Evolutionary conservation across 1,284 basidiomycete genomes (phyloP), one percentile per base, ranked within the genome.

Genomic region (Wallemia hederae): DNA sequence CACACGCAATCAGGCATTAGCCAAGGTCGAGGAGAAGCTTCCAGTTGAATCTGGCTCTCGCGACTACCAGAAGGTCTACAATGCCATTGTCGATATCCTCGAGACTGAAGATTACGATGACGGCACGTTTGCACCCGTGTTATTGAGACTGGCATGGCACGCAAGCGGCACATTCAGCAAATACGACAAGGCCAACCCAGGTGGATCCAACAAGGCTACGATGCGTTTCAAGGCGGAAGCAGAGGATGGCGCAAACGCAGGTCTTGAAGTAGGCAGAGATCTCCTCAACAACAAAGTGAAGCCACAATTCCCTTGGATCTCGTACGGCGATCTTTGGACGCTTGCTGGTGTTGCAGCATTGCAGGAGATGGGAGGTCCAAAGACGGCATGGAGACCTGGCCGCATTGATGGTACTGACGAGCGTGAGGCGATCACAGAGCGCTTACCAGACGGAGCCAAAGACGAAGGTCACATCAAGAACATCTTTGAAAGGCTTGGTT

Each of bases 121-220:
- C 69, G 89, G 89, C 27, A 90, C 86, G 9, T 89, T 84, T 66
- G 90, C 82, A 22, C 90, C 90, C 55, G 81, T 97, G 56, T 71
- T 97, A 61, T 76, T 98, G 62, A 87, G 92, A 70, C 80, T 97
- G 61, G 91, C 90, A 27, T 96, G 91, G 87, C 88, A 91, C 71
- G 70, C 81, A 14, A 84, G 85, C 58, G 91, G 91, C 59, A 96
- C 91, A 0, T 91, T 84, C 68, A 84, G 91, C 74, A 88, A 89
- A 76, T 77, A 82, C 1, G 75, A 79, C 65, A 80, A 81, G 65
- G 84, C 86, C 22, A 91, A 92, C 65, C 91, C 91, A 69, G 85
- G 84, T 84, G 80, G 65, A 59, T 74, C 59, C 75, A 91, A 92
- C 77, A 88, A 86, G 66, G 89, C 90, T 15, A 91, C 89, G 28